Evolutionary conservation across 1,284 basidiomycete species (phyloP), one percentile per base, ranked within the genome.

Genomic region (Tilletia horrida): DNA sequence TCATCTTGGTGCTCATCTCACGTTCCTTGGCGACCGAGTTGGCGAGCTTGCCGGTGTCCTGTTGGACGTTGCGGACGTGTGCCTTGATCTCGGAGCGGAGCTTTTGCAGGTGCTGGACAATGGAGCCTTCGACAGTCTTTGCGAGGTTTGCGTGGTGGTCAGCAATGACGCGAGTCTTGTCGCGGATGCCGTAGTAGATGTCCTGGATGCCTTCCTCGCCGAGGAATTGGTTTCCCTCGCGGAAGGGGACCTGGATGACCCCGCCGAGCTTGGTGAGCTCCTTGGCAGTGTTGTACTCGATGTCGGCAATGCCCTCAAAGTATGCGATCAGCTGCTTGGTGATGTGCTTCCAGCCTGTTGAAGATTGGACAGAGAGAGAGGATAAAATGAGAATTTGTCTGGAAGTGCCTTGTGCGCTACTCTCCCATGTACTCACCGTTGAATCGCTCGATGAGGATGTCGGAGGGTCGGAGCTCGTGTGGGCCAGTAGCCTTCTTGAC

Each of bases 21-120:
- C 96, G 89, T 83, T 97, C 95, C 79, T 91, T 91, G 2, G 96
- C 94, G 44, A 98, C 96, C 67, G 86, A 88, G 0, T 92, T 91
- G 7, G 95, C 95, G 16, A 98, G 88, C 84, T 93, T 96, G 42
- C 93, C 93, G 0, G 94, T 97, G 82, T 97, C 93, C 76, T 94
- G 95, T 86, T 96, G 93, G n/a, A 97, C 89, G 79, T 97, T 71
- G 88, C 92, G 94, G 82, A 95, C 90, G 84, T 98, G 95, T 1
- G 94, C 94, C 85, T 97, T 97, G 84, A 98, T 93, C 84, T 98
- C 95, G 14, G 88, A 85, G 57, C 91, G 86, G 31, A 98, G 87
- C 84, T 97, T 97, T 83, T 96, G 91, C 43, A 98, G 87, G 83
- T 97, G 96, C 84, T 97, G 93, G 1, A 98, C 95, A 76, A 98